Conservation (phyloP, 108 stramenopile species). For the Chaetoceros muelleri region DNA sequence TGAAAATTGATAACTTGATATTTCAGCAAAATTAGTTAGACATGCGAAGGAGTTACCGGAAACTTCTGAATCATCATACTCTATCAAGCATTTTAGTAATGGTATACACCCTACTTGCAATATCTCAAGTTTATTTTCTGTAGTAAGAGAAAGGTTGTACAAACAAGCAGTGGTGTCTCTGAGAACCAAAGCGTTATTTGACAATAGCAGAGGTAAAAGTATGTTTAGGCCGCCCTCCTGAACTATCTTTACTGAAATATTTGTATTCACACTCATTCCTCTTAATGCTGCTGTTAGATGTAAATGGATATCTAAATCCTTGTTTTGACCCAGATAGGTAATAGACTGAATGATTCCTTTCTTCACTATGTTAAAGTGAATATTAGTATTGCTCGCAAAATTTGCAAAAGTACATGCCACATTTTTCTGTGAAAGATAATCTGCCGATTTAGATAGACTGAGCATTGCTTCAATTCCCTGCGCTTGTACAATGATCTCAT, state of each 20-base stretch:
- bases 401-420: slow-evolving; percentile 75
- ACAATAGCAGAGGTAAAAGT: slow-evolving; percentile 47
- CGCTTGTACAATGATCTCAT: slow-evolving; percentile 53
- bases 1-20: slow-evolving; percentile 53
- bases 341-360: slow-evolving; percentile 72
- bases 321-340: slow-evolving; percentile 40
- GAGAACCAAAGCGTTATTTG: slow-evolving; percentile 60
- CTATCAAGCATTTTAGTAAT: slow-evolving; percentile 52
- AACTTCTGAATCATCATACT: slow-evolving; percentile 49
- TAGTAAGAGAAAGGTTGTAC: slow-evolving; percentile 54
- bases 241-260: slow-evolving; percentile 68
- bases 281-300: slow-evolving; percentile 72
- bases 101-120: slow-evolving; percentile 54
- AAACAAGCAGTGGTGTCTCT: slow-evolving; percentile 63
- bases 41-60: slow-evolving; percentile 59
- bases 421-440: slow-evolving; percentile 60
- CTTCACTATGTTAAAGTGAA: slow-evolving; percentile 67
- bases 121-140: slow-evolving; percentile 81
- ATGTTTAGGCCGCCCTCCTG: slow-evolving; percentile 79
- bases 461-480: slow-evolving; percentile 56
- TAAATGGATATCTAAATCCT: slow-evolving; percentile 60
- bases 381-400: slow-evolving; percentile 47
- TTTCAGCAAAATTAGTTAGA: slow-evolving; percentile 74
- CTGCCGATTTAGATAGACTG: slow-evolving; percentile 54
- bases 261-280: slow-evolving; percentile 51